Evolutionary conservation across 2,329 filamentous ascomycete species (phyloP), one percentile per base, ranked within the genome.

Genomic region (Metarhizium rileyi): DNA sequence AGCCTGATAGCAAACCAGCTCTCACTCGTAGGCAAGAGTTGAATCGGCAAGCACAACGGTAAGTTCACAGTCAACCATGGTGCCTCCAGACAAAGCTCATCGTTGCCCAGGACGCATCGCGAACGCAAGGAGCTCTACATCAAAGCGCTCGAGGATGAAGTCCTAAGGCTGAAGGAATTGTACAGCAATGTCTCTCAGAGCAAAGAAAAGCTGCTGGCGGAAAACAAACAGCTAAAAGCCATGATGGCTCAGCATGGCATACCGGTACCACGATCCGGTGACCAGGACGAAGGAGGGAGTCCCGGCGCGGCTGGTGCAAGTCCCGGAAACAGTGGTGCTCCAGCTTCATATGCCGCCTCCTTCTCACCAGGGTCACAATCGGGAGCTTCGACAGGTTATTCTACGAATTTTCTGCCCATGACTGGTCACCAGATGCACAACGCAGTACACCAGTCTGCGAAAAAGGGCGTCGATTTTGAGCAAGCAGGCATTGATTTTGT

Each of bases 61-160:
- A 80, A 58, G 69, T 53, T 38, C 20, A 16, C 6, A 22, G 10
- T 28, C 14, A 26, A 23, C 36, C 1, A 26, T 30, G 14, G 14
- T 14, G n/a, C 12, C 25, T n/a, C 22, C 7, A 12, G 45, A 8
- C 23, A 5, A 14, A 22, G 6, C 33, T 28, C 30, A 38, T 8
- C 28, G 18, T 14, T 46, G 16, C 42, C 5, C 35, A 95, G 93
- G 63, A 97, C 93, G 18, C 93, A 98, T 68, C 89, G 93, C 50
- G 93, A 97, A 70, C 83, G 93, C 57, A 97, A 97, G 66, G 93
- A 97, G 69, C 78, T 90, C 59, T 97, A 97, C 66, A 94, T 96
- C 72, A 94, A 94, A 66, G 83, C 87, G 10, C 79, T 97, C 16
- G 93, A 98, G 67, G 84, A 91, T 61, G 90, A 97, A 68, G 86